Base-by-base conservation (phyloP, 345 rosid genomes). In the Eucalyptus pumila region DNA sequence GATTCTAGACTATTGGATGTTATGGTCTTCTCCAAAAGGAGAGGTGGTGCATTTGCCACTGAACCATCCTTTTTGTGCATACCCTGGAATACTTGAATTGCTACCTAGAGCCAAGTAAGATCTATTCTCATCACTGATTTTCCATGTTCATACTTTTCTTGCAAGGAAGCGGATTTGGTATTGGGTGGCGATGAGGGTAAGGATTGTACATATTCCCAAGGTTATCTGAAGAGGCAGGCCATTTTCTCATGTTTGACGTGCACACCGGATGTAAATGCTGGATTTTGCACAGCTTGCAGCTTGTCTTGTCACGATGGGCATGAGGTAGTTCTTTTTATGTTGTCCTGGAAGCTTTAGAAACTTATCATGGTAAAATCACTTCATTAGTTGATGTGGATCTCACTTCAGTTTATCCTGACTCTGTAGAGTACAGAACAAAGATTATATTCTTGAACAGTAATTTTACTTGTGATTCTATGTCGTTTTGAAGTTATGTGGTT, bases 101-200 rank as follows among this genome's bases (percentile, higher is more conserved):
- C 14, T 72, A 72, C 26, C 26, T 34, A 7, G 40, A 72, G 44
- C 44, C 81, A 72, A 72, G 54, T 44, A 40, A 76, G 42, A 76
- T 76, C 27, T 30, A 76, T 76, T 76, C 58, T 88, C 86, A 88
- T 50, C 88, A 60, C 51, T 62, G 80, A 48, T 89, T 85, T 76
- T 11, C 47, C 83, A 76, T 37, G 32, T 54, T 60, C 34, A 49
- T 86, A 21, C 90, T 42, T 87, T 87, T 87, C 60, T 86, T 42
- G 69, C 37, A 93, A 98, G 99, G 97, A 95, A 89, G 98, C 96
- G 4, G 98, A 97, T 93, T 92, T 98, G 97, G 97, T 97, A 90
- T 89, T 98, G 97, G 99, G 99, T 88, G 99, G 99, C 60, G 99
- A 97, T 88, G 99, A 96, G 87, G 99, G 99, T 32, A 96, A 96